Evolutionary conservation across 1,139 yeast species (phyloP).

Genomic region (Geotrichum bryndzae): DNA sequence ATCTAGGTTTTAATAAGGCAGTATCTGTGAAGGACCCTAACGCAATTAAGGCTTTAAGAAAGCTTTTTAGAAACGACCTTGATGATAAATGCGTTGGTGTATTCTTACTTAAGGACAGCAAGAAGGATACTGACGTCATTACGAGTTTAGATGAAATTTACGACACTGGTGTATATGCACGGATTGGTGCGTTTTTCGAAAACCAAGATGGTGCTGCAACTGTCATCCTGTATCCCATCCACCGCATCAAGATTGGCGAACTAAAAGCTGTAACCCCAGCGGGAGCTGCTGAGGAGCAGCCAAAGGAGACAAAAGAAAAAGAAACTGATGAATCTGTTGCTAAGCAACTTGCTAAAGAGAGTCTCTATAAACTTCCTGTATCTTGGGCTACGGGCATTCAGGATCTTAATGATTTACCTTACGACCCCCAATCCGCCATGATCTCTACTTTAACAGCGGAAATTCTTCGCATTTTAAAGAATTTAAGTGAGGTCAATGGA

Average conservation of each 20-base stretch:
- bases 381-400: constrained; percentile 38
- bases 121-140: constrained; percentile 68
- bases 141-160: constrained; percentile 58
- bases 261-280: constrained; percentile 31
- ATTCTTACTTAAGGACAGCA: constrained; percentile 68
- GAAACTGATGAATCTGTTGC: constrained; percentile 1
- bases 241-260: constrained; percentile 68
- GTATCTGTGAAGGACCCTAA: constrained; percentile 75
- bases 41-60: constrained; percentile 75
- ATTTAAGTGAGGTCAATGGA: constrained; percentile 52
- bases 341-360: constrained; percentile 15
- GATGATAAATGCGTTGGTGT: constrained; percentile 81
- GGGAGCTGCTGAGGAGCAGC: neutral
- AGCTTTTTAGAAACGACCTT: constrained; percentile 51
- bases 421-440: constrained; percentile 67
- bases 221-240: constrained; percentile 59
- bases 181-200: constrained; percentile 40
- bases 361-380: constrained; percentile 50
- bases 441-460: constrained; percentile 69
- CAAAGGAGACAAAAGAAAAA: neutral
- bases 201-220: constrained; percentile 47
- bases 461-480: constrained; percentile 57
- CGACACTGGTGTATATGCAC: constrained; percentile 78
- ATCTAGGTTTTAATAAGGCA: constrained; percentile 51
- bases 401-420: constrained; percentile 67